phyloP scores from a whole-genome alignment of 148 eudicot genomes.

The Heliosperma pusillum region DNA sequence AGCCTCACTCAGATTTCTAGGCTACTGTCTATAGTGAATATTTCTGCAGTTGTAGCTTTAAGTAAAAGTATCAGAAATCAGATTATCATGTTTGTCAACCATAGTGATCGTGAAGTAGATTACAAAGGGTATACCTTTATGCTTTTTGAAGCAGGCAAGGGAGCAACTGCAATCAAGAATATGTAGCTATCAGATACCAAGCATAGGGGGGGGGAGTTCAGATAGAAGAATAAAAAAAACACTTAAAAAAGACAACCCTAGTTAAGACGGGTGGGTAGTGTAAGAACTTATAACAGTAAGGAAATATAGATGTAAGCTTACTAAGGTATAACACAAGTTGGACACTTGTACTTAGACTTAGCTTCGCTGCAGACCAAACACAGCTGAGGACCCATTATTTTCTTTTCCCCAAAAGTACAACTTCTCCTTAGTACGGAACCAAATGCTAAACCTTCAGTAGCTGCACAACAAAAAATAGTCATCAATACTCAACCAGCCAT shows the following conservation, averaged over 20 bases:
- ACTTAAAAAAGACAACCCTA: background rate
- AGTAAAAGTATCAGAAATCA: background rate
- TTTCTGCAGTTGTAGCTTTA: background rate
- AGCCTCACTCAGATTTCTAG: background rate
- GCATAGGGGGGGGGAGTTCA: background rate
- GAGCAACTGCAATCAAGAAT: constrained; percentile 50
- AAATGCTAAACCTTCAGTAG: constrained; percentile 7
- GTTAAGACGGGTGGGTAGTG: background rate
- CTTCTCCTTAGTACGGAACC: background rate
- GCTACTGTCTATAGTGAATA: background rate
- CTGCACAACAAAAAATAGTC: background rate
- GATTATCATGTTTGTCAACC: background rate
- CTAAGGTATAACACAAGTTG: constrained; percentile 66
- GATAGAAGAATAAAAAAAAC: background rate
- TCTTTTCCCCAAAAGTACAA: background rate
- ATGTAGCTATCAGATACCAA: constrained; percentile 2
- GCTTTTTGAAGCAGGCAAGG: constrained; percentile 65
- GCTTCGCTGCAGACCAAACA: constrained; percentile 72
- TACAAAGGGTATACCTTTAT: constrained; percentile 54
- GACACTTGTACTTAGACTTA: constrained; percentile 75
- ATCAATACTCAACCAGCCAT: background rate
- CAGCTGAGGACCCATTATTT: constrained; percentile 47
- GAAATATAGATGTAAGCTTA: constrained; percentile 23
- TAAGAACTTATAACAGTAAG: background rate
- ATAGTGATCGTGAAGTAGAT: background rate